A percentile compares a stretch with the other conserved stretches of the same genome.
phyloP scores from a whole-genome alignment of 2,329 filamentous ascomycete genomes.

The Aspergillus novoparasiticus region DNA sequence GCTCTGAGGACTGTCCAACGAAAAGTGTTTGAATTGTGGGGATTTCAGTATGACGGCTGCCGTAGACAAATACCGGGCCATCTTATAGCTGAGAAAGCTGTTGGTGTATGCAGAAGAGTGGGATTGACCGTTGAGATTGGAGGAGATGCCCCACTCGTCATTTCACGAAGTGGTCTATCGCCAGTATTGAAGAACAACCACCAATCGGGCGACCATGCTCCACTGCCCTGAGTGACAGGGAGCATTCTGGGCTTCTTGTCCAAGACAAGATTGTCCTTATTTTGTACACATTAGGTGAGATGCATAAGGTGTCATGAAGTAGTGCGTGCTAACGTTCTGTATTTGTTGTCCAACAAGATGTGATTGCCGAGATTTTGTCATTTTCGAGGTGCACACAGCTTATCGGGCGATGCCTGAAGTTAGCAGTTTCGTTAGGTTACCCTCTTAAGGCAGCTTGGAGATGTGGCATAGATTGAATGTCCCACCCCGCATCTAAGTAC shows the following conservation, averaged over 20 bases:
- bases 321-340: neutral
- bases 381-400: neutral
- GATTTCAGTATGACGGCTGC: neutral
- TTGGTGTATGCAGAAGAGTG: neutral
- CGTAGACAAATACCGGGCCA: neutral
- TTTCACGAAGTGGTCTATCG: neutral
- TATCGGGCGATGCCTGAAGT: slow-evolving; percentile 1
- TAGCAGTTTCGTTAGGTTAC: neutral
- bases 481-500: neutral
- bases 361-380: neutral
- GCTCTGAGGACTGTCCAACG: neutral
- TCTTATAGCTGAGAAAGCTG: neutral
- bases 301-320: neutral
- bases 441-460: neutral
- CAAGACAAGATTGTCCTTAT: neutral
- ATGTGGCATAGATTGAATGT: neutral
- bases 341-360: neutral
- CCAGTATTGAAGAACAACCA: neutral
- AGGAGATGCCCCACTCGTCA: neutral
- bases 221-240: neutral
- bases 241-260: neutral
- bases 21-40: neutral
- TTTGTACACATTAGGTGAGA: neutral
- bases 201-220: neutral
- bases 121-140: neutral